Evolutionary conservation across 345 rosid genomes (phyloP), one percentile per base, ranked within the genome.

Genomic region (Lepidium aucheri): DNA sequence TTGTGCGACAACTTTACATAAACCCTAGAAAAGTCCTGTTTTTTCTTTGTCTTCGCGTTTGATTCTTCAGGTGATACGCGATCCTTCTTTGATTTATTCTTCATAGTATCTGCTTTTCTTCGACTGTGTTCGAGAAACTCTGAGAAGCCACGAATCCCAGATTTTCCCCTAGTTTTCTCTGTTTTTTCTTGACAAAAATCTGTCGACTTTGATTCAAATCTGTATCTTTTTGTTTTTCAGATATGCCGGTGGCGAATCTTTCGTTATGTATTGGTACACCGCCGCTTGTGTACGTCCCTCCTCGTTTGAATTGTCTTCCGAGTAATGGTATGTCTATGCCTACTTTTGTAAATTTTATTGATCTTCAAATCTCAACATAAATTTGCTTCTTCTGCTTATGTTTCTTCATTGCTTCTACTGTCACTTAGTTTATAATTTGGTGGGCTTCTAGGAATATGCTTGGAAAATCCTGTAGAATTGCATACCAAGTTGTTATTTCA

Each of bases 191-290:
- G 32, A 28, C 7, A 28, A 28, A 28, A 28, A 6, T 28, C 7
- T 28, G 7, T 28, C 7, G 32, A 28, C 1, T 28, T 5, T 28
- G 1, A 5, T 28, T 5, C 7, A 28, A 28, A 28, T 28, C 32
- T 28, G 1, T 28, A 5, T 28, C 7, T 0, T 2, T 12, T 16
- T 12, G 1, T 3, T 33, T n/a, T 64, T 20, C 42, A 73, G 77
- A 66, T 53, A 73, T 73, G 67, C 16, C 41, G 52, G 64, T 74
- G 64, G 34, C 47, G 60, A 53, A 8, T 33, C 53, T 32, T 4
- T 73, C 77, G 0, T 68, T 67, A 60, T 18, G 60, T 68, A 33
- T 67, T 47, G 65, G 69, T 53, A 15, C 64, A 44, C 42, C 38
- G 45, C 52, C 68, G 15, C 16, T 6, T 33, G 45, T 60, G 42